Percentiles rank a stretch among this genome's conserved stretches.
These are phyloP conservation scores for Drechslerella coelobrocha DNA, from an alignment of 2,329 filamentous ascomycete genomes.

Conservation along the genomic window DNA sequence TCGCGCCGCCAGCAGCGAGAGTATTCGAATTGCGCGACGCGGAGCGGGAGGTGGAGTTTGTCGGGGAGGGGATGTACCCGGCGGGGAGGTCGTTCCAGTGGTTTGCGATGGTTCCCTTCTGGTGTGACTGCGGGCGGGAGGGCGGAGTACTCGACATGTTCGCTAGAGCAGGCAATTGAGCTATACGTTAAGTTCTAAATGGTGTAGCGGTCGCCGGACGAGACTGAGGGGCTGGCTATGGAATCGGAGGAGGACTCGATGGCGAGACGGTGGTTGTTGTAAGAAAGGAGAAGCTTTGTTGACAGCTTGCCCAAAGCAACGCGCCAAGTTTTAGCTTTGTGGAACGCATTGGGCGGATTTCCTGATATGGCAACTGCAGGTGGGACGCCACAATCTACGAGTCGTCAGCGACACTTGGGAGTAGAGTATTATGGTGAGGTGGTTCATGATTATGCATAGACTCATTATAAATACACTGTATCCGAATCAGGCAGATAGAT, in stretches of 20 bases:
- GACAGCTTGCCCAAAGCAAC: conserved; percentile 23
- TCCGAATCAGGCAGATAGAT: no score
- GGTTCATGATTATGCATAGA: no score
- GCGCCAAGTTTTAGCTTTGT: conserved; percentile 37
- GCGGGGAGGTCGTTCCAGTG: conserved; percentile 56
- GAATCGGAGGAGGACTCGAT: no score
- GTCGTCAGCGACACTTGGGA: conserved; percentile 31
- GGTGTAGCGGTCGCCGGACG: no score
- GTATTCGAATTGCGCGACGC: conserved; percentile 46
- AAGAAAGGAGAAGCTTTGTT: conserved; percentile 4
- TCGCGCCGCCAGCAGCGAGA: conserved; percentile 2
- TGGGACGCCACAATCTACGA: conserved; percentile 5
- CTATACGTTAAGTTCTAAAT: no score
- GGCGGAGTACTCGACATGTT: conserved; percentile 5
- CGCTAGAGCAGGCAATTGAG: neutral
- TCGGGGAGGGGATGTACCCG: conserved; percentile 51
- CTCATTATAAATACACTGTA: no score
- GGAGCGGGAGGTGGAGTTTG: conserved; percentile 41
- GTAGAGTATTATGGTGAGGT: no score
- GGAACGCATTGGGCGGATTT: conserved; percentile 3
- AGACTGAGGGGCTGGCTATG: no score
- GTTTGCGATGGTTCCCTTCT: conserved; percentile 53
- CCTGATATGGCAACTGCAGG: conserved; percentile 12
- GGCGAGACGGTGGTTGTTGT: neutral
- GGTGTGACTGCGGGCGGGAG: conserved; percentile 52